A percentile compares a stretch with the other conserved stretches of the same genome.
phyloP scores from a whole-genome alignment of 169 alveolate species.

The Besnoitia besnoiti region DNA sequence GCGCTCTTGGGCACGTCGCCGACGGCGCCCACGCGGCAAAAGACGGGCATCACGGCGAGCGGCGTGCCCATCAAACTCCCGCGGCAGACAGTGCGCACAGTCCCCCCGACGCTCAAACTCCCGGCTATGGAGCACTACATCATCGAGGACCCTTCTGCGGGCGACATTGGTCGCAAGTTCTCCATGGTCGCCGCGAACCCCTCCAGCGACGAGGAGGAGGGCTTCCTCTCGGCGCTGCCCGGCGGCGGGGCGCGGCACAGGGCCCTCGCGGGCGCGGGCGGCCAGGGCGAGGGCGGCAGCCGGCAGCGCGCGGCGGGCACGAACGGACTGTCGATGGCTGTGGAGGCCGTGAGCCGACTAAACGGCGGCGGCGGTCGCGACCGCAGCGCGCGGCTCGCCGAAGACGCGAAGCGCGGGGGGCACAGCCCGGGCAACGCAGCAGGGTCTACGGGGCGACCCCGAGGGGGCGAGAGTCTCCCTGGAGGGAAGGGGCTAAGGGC shows the following conservation, averaged over 20 bases:
- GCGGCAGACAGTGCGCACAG: constrained; percentile 14
- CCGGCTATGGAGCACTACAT: constrained; percentile 64
- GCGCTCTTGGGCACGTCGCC: neutral
- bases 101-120: constrained; percentile 48
- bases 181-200: constrained; percentile 58
- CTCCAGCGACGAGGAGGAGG: constrained; percentile 26
- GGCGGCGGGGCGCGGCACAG: neutral
- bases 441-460: neutral
- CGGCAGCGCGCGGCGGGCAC: no score
- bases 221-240: neutral
- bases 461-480: no score
- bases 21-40: neutral
- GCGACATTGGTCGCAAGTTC: constrained; percentile 51
- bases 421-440: neutral
- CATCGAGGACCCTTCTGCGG: constrained; percentile 46
- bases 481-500: no score
- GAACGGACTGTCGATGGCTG: no score
- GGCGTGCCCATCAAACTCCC: neutral
- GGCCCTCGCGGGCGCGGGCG: no score
- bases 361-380: no score
- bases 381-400: no score
- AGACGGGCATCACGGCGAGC: neutral
- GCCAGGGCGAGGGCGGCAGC: no score
- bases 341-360: no score
- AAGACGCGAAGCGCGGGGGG: neutral